These are phyloP conservation scores for Pseudopyrenochaeta lycopersici DNA, from an alignment of 2,329 filamentous ascomycete species.

Conservation along the genomic window DNA sequence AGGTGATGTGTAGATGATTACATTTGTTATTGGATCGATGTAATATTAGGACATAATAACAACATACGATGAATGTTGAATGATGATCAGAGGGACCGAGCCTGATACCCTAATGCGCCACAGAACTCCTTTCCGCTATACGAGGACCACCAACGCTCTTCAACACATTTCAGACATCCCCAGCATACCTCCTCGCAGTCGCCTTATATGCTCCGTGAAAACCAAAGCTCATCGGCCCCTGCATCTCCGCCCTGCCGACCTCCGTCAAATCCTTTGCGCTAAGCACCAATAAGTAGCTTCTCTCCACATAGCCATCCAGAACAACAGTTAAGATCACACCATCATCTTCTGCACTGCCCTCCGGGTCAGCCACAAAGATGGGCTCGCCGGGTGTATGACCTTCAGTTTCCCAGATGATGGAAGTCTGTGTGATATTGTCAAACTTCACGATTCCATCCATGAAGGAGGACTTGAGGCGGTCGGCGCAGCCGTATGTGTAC, in stretches of 20 bases:
- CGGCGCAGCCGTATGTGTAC: conserved; percentile 68
- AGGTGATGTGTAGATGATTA: too few relatives aligned
- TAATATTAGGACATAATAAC: too few relatives aligned
- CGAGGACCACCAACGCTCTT: too few relatives aligned
- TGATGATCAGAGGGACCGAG: too few relatives aligned
- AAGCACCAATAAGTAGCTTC: conserved; percentile 72
- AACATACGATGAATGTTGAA: too few relatives aligned
- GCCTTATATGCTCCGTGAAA: conserved; percentile 69
- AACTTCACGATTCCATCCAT: conserved; percentile 73
- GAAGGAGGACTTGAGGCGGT: conserved; percentile 67
- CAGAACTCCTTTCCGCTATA: too few relatives aligned
- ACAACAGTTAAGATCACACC: conserved; percentile 70
- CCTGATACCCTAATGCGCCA: too few relatives aligned
- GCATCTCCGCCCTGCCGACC: conserved; percentile 69
- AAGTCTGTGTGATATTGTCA: conserved; percentile 64
- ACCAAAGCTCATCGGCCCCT: conserved; percentile 68
- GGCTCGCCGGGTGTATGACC: conserved; percentile 75
- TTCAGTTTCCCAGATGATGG: conserved; percentile 64
- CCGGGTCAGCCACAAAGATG: conserved; percentile 69
- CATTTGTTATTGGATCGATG: too few relatives aligned
- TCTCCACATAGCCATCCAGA: conserved; percentile 66
- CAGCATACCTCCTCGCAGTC: conserved; percentile 9
- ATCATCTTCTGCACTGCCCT: conserved; percentile 66
- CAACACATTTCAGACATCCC: conserved; percentile 16
- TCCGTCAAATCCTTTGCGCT: conserved; percentile 71